A percentile compares a stretch with the other conserved stretches of the same genome.
Conservation (phyloP, 2,329 filamentous ascomycete genomes). For the Diaporthe destruens region DNA sequence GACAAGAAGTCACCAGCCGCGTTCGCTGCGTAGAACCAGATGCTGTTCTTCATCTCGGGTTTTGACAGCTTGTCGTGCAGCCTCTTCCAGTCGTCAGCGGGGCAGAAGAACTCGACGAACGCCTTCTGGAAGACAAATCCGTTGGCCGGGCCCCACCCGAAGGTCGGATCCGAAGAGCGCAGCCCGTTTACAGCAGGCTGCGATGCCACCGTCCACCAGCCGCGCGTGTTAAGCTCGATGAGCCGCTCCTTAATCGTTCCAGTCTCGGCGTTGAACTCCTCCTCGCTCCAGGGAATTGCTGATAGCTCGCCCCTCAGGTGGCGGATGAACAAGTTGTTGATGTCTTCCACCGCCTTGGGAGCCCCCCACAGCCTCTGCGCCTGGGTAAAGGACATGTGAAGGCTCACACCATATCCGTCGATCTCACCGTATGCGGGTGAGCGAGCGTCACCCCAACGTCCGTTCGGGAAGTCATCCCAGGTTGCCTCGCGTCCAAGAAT, state of each 20-base stretch:
- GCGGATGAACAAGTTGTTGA: slow-evolving; percentile 82
- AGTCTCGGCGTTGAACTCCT: slow-evolving; percentile 87
- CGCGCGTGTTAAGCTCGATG: slow-evolving; percentile 79
- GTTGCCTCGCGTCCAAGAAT: slow-evolving; percentile 92
- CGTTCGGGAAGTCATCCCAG: slow-evolving; percentile 99
- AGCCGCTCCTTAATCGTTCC: slow-evolving; percentile 82
- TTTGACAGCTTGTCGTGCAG: slow-evolving; percentile 74
- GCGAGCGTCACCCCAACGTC: slow-evolving; percentile 91
- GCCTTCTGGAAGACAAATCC: slow-evolving; percentile 99
- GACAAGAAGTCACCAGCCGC: slow-evolving; percentile 81
- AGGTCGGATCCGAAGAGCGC: slow-evolving; percentile 79
- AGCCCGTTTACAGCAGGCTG: slow-evolving; percentile 94
- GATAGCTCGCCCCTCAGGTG: slow-evolving; percentile 84
- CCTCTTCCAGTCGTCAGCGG: slow-evolving; percentile 76
- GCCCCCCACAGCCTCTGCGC: slow-evolving; percentile 89
- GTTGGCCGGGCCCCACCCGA: slow-evolving; percentile 92
- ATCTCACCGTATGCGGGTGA: slow-evolving; percentile 97
- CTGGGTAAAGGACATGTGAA: slow-evolving; percentile 89
- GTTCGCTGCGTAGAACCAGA: slow-evolving; percentile 92
- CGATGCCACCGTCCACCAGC: slow-evolving; percentile 97
- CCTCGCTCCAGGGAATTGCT: slow-evolving; percentile 94
- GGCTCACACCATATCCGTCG: slow-evolving; percentile 95
- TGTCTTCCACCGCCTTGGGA: slow-evolving; percentile 77
- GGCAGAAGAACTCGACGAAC: slow-evolving; percentile 96
- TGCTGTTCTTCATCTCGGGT: slow-evolving; percentile 70